phyloP scores from a whole-genome alignment of 2,329 filamentous ascomycete species.

The Clarireedia homoeocarpa region DNA sequence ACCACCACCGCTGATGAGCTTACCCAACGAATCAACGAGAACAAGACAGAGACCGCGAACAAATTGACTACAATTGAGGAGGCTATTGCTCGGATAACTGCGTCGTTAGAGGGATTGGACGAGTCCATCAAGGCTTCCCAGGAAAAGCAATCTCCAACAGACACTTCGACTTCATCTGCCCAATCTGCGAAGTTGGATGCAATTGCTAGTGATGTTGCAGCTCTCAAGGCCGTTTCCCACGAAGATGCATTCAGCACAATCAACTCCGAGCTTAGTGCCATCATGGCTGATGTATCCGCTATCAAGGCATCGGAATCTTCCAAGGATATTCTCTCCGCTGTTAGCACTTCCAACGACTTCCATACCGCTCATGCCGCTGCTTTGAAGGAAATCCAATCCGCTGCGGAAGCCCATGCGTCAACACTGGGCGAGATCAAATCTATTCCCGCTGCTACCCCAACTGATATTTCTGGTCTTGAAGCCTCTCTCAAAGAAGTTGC shows the following conservation, averaged over 20 bases:
- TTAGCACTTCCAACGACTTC: conserved; percentile 20
- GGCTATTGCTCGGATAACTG: conserved; percentile 21
- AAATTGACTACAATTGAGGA: conserved; percentile 24
- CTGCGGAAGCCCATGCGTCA: conserved; percentile 12
- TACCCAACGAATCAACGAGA: conserved; percentile 19
- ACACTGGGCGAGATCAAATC: conserved; percentile 7
- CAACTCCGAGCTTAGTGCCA: conserved; percentile 19
- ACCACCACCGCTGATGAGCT: conserved; percentile 19
- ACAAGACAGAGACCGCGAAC: conserved; percentile 16
- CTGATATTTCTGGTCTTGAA: conserved; percentile 13
- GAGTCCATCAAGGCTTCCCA: conserved; percentile 21
- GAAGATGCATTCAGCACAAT: conserved; percentile 20
- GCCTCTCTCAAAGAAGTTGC: conserved; percentile 11
- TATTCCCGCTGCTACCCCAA: conserved; percentile 13
- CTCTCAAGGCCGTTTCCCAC: conserved; percentile 17
- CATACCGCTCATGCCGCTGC: conserved; percentile 17
- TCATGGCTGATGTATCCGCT: conserved; percentile 21
- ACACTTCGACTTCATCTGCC: conserved; percentile 18
- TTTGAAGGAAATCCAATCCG: conserved; percentile 18
- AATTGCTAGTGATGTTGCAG: conserved; percentile 18
- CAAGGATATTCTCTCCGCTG: conserved; percentile 17
- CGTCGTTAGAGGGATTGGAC: conserved; percentile 20
- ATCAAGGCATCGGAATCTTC: conserved; percentile 16
- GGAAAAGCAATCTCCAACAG: conserved; percentile 20
- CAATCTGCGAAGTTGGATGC: conserved; percentile 23